Evolutionary conservation across 352 stramenopile species (phyloP).

Genomic region (Pythium plurisporium): DNA sequence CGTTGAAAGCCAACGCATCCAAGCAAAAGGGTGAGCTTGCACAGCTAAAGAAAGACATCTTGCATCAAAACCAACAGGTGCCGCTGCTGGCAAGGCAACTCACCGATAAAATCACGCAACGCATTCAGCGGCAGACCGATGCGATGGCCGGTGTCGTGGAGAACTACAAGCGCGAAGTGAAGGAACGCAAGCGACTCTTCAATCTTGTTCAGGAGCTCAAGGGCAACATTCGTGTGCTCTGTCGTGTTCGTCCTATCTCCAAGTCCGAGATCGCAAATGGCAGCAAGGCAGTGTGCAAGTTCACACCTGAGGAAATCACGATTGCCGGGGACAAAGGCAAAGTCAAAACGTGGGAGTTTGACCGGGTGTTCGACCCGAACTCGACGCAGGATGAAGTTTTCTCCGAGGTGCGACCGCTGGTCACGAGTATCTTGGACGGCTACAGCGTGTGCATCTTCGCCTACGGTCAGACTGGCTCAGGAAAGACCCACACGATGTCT

Average conservation of each 20-base stretch:
- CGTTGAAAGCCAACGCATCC: slow-evolving; percentile 38
- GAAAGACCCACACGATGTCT: slow-evolving; percentile 87
- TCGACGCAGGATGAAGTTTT: slow-evolving; percentile 80
- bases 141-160: slow-evolving; percentile 83
- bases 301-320: slow-evolving; percentile 74
- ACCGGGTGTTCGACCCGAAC: slow-evolving; percentile 77
- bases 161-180: slow-evolving; percentile 88
- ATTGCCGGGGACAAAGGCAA: slow-evolving; percentile 80
- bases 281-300: slow-evolving; percentile 82
- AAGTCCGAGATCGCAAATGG: slow-evolving; percentile 65
- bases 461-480: slow-evolving; percentile 83
- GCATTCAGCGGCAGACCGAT: slow-evolving; percentile 66
- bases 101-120: slow-evolving; percentile 64
- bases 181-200: slow-evolving; percentile 90
- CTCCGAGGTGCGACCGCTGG: slow-evolving; percentile 64
- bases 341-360: slow-evolving; percentile 83
- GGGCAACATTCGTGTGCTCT: slow-evolving; percentile 97
- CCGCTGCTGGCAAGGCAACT: slow-evolving; percentile 61
- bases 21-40: slow-evolving; percentile 53
- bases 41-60: slow-evolving; percentile 50
- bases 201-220: slow-evolving; percentile 95
- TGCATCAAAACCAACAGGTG: slow-evolving; percentile 49
- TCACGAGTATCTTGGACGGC: slow-evolving; percentile 82
- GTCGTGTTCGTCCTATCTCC: slow-evolving; percentile 91
- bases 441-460: slow-evolving; percentile 91